A percentile compares a stretch with the other conserved stretches of the same genome.
Conservation (phyloP, 2,329 filamentous ascomycete genomes). For the Fusarium vanettenii region DNA sequence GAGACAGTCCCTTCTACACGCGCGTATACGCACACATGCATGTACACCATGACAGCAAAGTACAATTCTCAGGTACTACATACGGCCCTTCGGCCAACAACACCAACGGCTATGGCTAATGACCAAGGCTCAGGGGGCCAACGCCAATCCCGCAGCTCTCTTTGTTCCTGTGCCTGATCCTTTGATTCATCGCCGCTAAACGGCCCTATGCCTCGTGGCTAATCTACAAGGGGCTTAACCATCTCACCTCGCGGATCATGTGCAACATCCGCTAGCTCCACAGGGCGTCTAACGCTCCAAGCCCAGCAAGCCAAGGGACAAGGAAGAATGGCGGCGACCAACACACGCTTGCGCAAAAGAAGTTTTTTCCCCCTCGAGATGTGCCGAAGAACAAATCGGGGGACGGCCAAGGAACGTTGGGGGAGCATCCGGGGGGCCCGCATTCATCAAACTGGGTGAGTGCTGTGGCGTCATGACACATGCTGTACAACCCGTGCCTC, state of each 20-base stretch:
- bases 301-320: conserved; percentile 35
- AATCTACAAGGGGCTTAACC: conserved; percentile 43
- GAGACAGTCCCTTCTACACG: conserved; percentile 12
- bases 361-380: conserved; percentile 26
- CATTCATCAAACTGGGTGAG: conserved; percentile 8
- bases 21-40: conserved; percentile 18
- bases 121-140: not conserved
- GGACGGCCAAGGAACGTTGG: conserved; percentile 8
- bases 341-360: conserved; percentile 30
- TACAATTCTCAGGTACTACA: not conserved
- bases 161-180: conserved; percentile 27
- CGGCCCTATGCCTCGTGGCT: conserved; percentile 34
- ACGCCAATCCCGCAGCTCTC: conserved; percentile 22
- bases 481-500: conserved; percentile 23
- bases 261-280: conserved; percentile 47
- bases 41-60: conserved; percentile 4
- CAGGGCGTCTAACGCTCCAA: conserved; percentile 45
- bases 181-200: conserved; percentile 27
- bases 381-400: conserved; percentile 35
- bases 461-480: conserved; percentile 40
- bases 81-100: not conserved
- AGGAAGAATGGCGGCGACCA: conserved; percentile 32
- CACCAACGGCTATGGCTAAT: conserved; percentile 13
- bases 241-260: conserved; percentile 43
- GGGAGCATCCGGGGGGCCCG: conserved; percentile 16